Percentiles rank a stretch among this genome's conserved stretches.
phyloP scores from a whole-genome alignment of 305 asterid genomes.

The Fraxinus platypoda region DNA sequence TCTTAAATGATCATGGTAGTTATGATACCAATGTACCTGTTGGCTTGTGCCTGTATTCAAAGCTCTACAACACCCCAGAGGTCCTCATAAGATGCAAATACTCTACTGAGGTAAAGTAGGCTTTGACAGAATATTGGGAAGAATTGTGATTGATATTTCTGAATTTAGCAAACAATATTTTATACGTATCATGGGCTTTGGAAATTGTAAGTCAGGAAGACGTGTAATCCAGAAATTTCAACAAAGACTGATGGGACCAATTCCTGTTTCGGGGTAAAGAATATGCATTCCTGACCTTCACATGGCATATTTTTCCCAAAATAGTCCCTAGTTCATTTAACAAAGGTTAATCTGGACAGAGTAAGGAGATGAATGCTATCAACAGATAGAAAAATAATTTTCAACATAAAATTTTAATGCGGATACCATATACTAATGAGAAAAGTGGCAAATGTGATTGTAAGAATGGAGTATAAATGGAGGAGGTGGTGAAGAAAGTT shows the following conservation, averaged over 20 bases:
- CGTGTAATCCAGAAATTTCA: neutral
- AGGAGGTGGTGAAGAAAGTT: neutral
- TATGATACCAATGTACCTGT: neutral
- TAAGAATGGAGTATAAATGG: neutral
- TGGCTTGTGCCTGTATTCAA: neutral
- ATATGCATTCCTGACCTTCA: neutral
- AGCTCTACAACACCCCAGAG: slow-evolving; percentile 2
- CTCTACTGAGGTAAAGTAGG: neutral
- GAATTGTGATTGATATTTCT: neutral
- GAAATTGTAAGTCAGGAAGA: neutral
- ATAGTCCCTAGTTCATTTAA: neutral
- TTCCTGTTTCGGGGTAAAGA: neutral
- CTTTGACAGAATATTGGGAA: neutral
- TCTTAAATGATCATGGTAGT: neutral
- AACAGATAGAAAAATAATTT: neutral
- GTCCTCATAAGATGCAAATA: neutral
- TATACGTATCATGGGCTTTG: neutral
- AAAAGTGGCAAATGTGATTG: neutral
- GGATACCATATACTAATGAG: neutral
- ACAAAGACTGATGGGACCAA: neutral
- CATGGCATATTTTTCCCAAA: neutral
- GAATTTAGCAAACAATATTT: neutral
- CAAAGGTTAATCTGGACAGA: neutral
- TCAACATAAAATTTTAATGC: neutral
- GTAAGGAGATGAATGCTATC: neutral